These are phyloP conservation scores for Penicillium samsonianum DNA, from an alignment of 495 filamentous ascomycete genomes.

Conservation along the genomic window DNA sequence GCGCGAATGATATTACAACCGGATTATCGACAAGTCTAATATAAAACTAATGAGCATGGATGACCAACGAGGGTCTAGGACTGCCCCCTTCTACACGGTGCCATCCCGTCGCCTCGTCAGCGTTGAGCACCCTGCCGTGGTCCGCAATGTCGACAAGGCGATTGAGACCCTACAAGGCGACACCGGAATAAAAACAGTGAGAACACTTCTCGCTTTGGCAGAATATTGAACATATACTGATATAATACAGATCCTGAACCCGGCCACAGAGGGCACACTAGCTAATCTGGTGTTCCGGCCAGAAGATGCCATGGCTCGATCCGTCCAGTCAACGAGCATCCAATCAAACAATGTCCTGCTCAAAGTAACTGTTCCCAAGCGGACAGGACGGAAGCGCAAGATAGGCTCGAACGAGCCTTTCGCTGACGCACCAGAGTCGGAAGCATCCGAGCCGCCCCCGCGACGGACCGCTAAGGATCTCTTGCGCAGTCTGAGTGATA, in stretches of 20 bases:
- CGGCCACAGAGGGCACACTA: slow-evolving; percentile 43
- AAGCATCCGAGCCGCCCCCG: slow-evolving; percentile 14
- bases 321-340: slow-evolving; percentile 68
- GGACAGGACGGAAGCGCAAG: slow-evolving; percentile 82
- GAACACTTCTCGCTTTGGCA: slow-evolving; percentile 6
- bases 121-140: slow-evolving; percentile 85
- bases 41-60: slow-evolving; percentile 20
- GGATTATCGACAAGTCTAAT: background rate
- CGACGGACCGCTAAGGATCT: slow-evolving; percentile 45
- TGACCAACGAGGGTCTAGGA: slow-evolving; percentile 26
- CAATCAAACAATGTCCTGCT: slow-evolving; percentile 78
- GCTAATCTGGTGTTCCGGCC: slow-evolving; percentile 66
- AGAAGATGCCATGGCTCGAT: slow-evolving; percentile 73
- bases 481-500: slow-evolving; percentile 69
- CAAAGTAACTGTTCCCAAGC: slow-evolving; percentile 82
- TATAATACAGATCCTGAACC: slow-evolving; percentile 42
- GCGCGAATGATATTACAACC: background rate
- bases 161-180: slow-evolving; percentile 75
- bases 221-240: slow-evolving; percentile 14
- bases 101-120: slow-evolving; percentile 66
- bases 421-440: slow-evolving; percentile 21
- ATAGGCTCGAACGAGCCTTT: slow-evolving; percentile 70
- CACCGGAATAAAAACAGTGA: slow-evolving; percentile 64
- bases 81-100: slow-evolving; percentile 58
- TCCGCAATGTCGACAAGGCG: slow-evolving; percentile 79